Evolutionary conservation across 129 eudicot genomes (phyloP).

Genomic region (Saussurea involucrata): DNA sequence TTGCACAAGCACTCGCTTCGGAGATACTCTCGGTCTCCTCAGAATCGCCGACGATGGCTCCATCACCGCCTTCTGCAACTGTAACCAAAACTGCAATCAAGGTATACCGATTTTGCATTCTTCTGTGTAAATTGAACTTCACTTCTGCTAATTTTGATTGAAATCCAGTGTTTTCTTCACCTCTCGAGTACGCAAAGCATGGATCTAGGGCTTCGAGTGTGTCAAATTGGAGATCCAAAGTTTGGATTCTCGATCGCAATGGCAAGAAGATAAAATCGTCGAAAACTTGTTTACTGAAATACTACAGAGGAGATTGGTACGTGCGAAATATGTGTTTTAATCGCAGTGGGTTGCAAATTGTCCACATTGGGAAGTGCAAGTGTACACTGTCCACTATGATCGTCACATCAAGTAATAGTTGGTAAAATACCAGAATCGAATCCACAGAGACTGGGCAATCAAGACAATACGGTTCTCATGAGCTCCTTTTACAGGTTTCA

Average conservation of each 20-base stretch:
- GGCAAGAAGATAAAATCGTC: neutral
- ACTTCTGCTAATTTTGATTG: no score
- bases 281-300: neutral
- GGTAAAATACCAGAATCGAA: no score
- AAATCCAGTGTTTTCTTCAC: neutral
- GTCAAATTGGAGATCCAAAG: neutral
- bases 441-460: no score
- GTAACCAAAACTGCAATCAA: neutral
- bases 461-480: no score
- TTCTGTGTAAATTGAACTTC: no score
- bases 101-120: neutral
- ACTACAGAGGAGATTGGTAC: neutral
- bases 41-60: neutral
- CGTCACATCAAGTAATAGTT: no score
- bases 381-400: no score
- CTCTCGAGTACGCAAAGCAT: neutral
- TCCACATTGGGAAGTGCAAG: no score
- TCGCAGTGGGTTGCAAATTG: no score
- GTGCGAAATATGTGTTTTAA: no score
- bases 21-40: neutral
- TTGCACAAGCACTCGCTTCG: neutral
- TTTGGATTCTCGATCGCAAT: neutral
- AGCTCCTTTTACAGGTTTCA: no score
- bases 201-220: neutral
- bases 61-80: neutral